A percentile compares a stretch with the other conserved stretches of the same genome.
These are phyloP conservation scores for Chlamydomonas sphaeroides DNA, from an alignment of 139 green algal species.

Conservation along the genomic window DNA sequence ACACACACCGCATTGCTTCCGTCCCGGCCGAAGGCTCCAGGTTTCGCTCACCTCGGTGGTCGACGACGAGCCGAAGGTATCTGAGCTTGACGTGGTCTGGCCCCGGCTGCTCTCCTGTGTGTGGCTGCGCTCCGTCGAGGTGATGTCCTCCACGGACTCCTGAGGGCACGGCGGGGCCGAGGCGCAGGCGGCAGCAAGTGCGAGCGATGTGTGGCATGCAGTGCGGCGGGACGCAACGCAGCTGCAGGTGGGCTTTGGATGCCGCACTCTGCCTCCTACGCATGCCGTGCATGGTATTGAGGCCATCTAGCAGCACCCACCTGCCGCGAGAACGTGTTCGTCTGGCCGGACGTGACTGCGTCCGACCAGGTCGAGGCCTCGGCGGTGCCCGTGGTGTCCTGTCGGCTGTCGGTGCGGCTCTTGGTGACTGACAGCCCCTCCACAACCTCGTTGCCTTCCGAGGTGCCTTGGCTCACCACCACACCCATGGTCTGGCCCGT, in stretches of 20 bases:
- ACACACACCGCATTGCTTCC: too few species aligned
- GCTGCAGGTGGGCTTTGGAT: too few species aligned
- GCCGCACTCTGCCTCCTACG: too few species aligned
- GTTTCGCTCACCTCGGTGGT: neutral
- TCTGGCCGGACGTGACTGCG: neutral
- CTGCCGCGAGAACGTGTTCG: neutral
- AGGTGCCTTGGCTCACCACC: neutral
- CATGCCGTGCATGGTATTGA: too few species aligned
- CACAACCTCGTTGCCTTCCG: neutral
- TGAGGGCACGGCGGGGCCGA: neutral
- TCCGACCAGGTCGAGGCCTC: neutral
- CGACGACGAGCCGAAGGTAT: neutral
- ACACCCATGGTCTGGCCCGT: neutral
- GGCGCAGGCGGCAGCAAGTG: too few species aligned
- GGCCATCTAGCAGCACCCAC: too few species aligned
- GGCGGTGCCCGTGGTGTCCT: neutral
- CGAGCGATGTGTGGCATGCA: too few species aligned
- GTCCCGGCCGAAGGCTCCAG: too few species aligned
- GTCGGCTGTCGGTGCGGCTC: neutral
- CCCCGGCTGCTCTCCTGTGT: neutral
- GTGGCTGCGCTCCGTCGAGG: neutral
- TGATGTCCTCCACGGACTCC: neutral
- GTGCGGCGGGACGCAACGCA: too few species aligned
- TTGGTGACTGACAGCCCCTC: neutral
- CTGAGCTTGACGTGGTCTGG: neutral